Evolutionary conservation across 106 monocot species (phyloP).

Genomic region (Acorus gramineus): DNA sequence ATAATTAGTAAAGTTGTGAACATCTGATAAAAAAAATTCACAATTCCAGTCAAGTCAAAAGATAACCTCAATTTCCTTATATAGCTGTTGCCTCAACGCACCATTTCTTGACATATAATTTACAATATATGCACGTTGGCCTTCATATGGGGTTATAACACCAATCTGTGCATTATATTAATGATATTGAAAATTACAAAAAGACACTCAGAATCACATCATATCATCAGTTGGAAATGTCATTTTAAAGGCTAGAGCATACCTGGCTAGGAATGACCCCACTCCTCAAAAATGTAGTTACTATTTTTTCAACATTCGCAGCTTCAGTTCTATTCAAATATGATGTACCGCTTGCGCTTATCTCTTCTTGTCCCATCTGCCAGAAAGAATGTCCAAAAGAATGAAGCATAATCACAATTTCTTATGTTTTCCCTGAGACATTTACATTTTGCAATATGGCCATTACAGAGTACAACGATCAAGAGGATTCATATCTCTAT

Average conservation of each 20-base stretch:
- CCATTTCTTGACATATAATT: constrained; percentile 99
- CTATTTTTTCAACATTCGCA: constrained; percentile 98
- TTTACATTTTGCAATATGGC: too few relatives aligned
- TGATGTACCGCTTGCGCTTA: constrained; percentile 98
- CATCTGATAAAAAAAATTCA: too few relatives aligned
- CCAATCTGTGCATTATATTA: constrained; percentile 51
- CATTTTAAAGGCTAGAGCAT: neutral
- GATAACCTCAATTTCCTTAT: constrained; percentile 98
- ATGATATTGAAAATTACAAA: too few relatives aligned
- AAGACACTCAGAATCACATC: neutral
- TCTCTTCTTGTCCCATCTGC: constrained; percentile 99
- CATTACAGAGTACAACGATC: neutral
- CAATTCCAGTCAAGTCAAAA: neutral
- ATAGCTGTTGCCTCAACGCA: constrained; percentile 89
- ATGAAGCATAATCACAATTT: too few relatives aligned
- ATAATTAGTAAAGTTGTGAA: too few relatives aligned
- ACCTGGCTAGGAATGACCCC: constrained; percentile 97
- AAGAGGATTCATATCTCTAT: too few relatives aligned
- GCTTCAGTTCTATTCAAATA: constrained; percentile 99
- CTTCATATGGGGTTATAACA: constrained; percentile 99
- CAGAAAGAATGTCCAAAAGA: neutral
- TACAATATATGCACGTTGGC: constrained; percentile 97
- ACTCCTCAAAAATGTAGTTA: constrained; percentile 93
- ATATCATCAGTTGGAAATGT: neutral
- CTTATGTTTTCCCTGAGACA: too few relatives aligned